These are phyloP conservation scores for Nakaseomyces delphensis DNA, from an alignment of 1,139 yeast genomes.

Conservation along the genomic window DNA sequence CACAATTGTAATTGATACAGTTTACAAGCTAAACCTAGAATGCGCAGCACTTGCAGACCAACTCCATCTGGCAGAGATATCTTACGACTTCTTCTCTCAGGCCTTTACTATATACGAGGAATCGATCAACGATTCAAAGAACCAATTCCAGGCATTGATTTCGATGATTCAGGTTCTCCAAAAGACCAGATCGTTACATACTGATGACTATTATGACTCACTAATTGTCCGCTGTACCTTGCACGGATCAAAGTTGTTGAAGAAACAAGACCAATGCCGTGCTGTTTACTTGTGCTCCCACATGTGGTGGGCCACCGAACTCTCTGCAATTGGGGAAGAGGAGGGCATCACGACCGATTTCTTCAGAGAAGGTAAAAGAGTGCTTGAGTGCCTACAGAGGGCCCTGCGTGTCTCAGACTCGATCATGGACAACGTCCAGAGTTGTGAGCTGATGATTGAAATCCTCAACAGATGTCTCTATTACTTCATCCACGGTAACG, in stretches of 20 bases:
- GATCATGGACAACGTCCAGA: slow-evolving; percentile 46
- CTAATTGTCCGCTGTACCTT: slow-evolving; percentile 78
- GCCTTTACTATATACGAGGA: slow-evolving; percentile 87
- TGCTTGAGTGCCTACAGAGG: slow-evolving; percentile 61
- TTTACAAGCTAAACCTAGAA: slow-evolving; percentile 43
- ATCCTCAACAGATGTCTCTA: slow-evolving; percentile 78
- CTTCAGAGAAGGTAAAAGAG: slow-evolving; percentile 47
- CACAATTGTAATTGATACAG: slow-evolving; percentile 39
- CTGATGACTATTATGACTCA: slow-evolving; percentile 47
- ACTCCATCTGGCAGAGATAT: slow-evolving; percentile 48
- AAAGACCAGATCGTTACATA: slow-evolving; percentile 30
- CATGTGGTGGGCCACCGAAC: slow-evolving; percentile 86
- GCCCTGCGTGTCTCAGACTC: slow-evolving; percentile 87
- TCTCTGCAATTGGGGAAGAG: slow-evolving; percentile 41
- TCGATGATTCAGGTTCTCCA: slow-evolving; percentile 55
- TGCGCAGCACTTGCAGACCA: slow-evolving; percentile 73
- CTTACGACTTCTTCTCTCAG: slow-evolving; percentile 87
- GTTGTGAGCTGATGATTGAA: slow-evolving; percentile 84
- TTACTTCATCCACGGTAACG: slow-evolving; percentile 76
- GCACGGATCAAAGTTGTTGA: slow-evolving; percentile 79
- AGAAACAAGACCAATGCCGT: slow-evolving; percentile 91
- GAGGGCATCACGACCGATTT: slow-evolving; percentile 34
- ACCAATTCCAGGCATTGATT: slow-evolving; percentile 40
- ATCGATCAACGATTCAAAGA: slow-evolving; percentile 52
- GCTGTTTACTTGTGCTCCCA: slow-evolving; percentile 84